phyloP scores from a whole-genome alignment of 2,329 filamentous ascomycete species.

The Fusarium sp. region DNA sequence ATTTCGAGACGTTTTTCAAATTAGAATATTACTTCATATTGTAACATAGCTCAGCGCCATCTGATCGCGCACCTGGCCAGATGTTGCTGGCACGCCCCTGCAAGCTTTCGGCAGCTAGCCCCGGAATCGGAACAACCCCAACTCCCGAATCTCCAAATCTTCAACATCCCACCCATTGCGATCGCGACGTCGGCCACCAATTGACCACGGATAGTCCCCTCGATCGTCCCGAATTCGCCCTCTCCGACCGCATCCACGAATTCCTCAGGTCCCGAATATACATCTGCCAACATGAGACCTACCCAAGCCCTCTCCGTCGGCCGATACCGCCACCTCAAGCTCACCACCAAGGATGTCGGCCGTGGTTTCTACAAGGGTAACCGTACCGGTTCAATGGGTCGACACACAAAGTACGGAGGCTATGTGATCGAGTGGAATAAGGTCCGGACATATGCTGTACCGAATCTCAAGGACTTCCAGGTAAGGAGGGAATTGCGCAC shows the following conservation, averaged over 20 bases:
- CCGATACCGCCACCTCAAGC: slow-evolving; percentile 74
- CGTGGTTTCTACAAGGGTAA: slow-evolving; percentile 98
- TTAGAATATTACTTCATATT: background rate
- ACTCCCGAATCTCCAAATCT: slow-evolving; percentile 34
- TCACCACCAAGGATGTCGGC: slow-evolving; percentile 92
- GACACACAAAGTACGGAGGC: slow-evolving; percentile 81
- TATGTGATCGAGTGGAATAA: slow-evolving; percentile 86
- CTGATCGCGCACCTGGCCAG: slow-evolving; percentile 2
- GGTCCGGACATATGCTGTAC: slow-evolving; percentile 89
- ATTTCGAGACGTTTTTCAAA: background rate
- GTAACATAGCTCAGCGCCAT: background rate
- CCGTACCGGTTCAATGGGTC: slow-evolving; percentile 84
- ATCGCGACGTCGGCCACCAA: slow-evolving; percentile 9
- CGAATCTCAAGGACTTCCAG: slow-evolving; percentile 73
- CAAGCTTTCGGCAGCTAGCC: slow-evolving; percentile 21
- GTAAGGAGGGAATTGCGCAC: slow-evolving; percentile 55
- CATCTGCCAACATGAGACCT: slow-evolving; percentile 64
- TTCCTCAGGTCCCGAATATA: background rate
- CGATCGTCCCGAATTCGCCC: slow-evolving; percentile 10
- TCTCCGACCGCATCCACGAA: slow-evolving; percentile 1
- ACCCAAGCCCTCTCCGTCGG: slow-evolving; percentile 71
- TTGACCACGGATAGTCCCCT: slow-evolving; percentile 20
- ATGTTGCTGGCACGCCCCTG: slow-evolving; percentile 24
- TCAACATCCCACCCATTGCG: slow-evolving; percentile 29
- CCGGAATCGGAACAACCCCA: slow-evolving; percentile 47